Evolutionary conservation across 257 asterid genomes (phyloP), one percentile per base, ranked within the genome.

Genomic region (Thymus quinquecostatus): DNA sequence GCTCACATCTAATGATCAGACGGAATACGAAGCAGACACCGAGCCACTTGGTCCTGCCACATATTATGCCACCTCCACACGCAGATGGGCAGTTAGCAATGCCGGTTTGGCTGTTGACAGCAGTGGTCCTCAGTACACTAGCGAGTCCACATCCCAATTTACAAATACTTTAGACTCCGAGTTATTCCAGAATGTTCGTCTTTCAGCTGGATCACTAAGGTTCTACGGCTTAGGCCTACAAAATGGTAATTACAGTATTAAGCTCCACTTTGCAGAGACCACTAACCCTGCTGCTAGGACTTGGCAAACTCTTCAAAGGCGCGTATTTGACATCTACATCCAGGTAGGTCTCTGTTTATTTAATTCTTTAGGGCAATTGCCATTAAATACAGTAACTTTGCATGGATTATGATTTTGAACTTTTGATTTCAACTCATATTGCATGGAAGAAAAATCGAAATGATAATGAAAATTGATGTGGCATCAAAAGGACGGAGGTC

Each of bases 81-180:
- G 69, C 11, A 82, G 90, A 80, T 89, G 96, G 96, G 95, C 88
- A 58, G 90, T 92, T 47, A 92, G 96, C 81, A 92, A 92, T 76
- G 87, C 64, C 54, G 97, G 96, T 60, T 53, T 84, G 69, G 79
- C 81, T 71, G 41, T 73, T 77, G 89, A 51, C 48, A 78, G 45
- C 72, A 45, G 0, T 58, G 72, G 11, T 71, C 86, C 86, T 8
- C 36, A 12, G 60, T 91, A 82, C 60, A 74, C 0, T 34, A 50
- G 49, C 74, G 21, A 30, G 59, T 66, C 87, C 51, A 50, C 68
- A 3, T 80, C 86, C 27, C 89, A 80, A 63, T 83, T 76, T 61
- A 79, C 87, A 13, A 86, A 82, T 68, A 86, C 97, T 70, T 41
- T 80, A 64, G 92, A 92, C 76, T 61, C 94, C 0, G 92, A 85